Base-by-base conservation (phyloP, 208 protist genomes). In the Trypanosoma vivax region DNA sequence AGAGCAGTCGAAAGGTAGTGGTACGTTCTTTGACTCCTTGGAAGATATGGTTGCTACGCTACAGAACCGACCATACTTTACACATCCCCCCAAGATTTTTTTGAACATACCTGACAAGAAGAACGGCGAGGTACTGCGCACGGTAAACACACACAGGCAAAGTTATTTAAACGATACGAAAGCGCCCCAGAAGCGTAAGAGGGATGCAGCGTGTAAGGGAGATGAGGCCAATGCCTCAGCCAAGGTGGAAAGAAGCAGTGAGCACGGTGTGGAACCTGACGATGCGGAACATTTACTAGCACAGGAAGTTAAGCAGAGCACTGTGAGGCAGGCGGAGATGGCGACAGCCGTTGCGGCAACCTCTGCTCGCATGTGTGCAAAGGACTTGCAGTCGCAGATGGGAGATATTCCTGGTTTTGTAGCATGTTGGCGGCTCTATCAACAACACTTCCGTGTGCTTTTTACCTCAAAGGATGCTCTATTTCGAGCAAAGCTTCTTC, bases 401-500 rank as follows among this genome's bases (percentile, higher is more conserved):
- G 56, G 42, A 14, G 76, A 81, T 21, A 50, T 92, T 14, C 81
- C 85, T 0, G 81, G 81, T 2, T 92, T 88, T 43, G 39, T 92
- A 7, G 69, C 62, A 2, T 84, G 73, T 39, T 90, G 78, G 76
- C 34, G 48, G 24, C 49, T 90, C 29, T 65, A 81, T 51, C 50
- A 60, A 35, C 66, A 70, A 23, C 71, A 70, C 39, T 72, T 82
- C 52, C 78, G 81, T 21, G 65, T 89, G 1, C 73, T 92, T n/a
- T 90, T 92, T 64, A 67, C 68, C 19, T 65, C 76, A 42, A 63
- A 53, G n/a, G 63, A 51, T 28, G 35, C 70, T 13, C 75, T 92
- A 21, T 92, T 89, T 55, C 71, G 76, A 37, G 85, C 85, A 37
- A 92, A 92, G 65, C 57, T 84, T 50, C 70, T 92, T 30, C 71